Evolutionary conservation across 768 basidiomycete species (phyloP), one percentile per base, ranked within the genome.

Genomic region (Termitomyces sp.): DNA sequence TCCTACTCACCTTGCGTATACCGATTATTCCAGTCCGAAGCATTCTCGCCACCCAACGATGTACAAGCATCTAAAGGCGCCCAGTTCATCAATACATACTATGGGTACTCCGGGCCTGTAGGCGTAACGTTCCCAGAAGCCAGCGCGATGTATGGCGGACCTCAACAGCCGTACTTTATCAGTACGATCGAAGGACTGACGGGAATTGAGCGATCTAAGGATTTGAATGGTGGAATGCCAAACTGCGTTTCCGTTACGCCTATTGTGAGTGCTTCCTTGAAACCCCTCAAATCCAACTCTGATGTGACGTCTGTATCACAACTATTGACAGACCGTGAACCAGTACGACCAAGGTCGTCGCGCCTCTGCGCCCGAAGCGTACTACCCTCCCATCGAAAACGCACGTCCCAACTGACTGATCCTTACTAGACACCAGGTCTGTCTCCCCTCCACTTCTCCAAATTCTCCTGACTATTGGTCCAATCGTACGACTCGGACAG

Each of bases 241-340:
- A 83, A 83, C 60, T 78, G 79, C 57, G 83, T 86, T 4, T 79
- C 82, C 1, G 78, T 82, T 60, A 82, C 81, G 8, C 84, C 83
- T 5, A 65, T 80, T 18, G 82, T 82, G 20, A 49, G 33, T 49
- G 30, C n/a, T 3, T 24, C 6, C 10, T 14, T 57, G 30, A 30
- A 43, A 73, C 64, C 14, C 5, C 12, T 13, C 24, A 36, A 20
- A 52, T 53, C 45, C 2, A 36, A 42, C 13, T 45, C 18, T 47
- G 30, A 30, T 7, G 30, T 30, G 30, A 20, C n/a, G 12, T 34
- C 32, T 44, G 8, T 13, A 46, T 18, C 34, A 20, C 27, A n/a
- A 16, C 6, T 8, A 1, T 16, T 3, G 20, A 1, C 56, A 81
- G 77, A 74, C 67, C 13, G 72, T 83, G 14, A 75, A 79, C 64